Percentiles rank a stretch among this genome's conserved stretches.
phyloP scores from a whole-genome alignment of 2,329 filamentous ascomycete genomes.

The Blastomyces percursus region DNA sequence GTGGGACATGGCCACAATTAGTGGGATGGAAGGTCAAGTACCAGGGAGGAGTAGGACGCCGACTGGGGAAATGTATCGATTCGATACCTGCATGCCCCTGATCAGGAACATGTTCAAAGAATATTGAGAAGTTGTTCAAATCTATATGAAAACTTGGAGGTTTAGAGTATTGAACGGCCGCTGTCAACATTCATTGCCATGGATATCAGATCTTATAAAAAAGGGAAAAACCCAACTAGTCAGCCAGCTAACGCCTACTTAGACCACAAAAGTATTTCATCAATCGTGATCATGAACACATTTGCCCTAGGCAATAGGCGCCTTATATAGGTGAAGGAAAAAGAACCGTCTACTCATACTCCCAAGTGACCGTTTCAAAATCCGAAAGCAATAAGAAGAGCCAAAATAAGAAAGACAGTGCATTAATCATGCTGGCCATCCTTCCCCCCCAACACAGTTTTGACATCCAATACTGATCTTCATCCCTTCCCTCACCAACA shows the following conservation, averaged over 20 bases:
- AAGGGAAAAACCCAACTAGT: neutral
- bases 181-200: too few relatives aligned
- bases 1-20: too few relatives aligned
- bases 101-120: conserved; percentile 15
- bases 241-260: neutral
- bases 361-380: neutral
- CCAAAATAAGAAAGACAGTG: neutral
- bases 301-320: neutral
- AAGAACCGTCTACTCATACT: neutral
- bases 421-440: conserved; percentile 9
- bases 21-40: conserved; percentile 21
- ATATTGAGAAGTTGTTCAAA: too few relatives aligned
- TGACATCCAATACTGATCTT: conserved; percentile 29
- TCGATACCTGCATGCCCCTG: conserved; percentile 17
- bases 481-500: conserved; percentile 25
- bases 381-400: neutral
- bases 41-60: conserved; percentile 14
- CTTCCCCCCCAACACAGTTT: conserved; percentile 19
- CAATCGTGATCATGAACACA: neutral
- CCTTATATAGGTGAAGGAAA: neutral
- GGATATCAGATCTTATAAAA: neutral
- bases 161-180: too few relatives aligned
- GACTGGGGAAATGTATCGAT: conserved; percentile 19
- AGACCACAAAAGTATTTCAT: neutral
- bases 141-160: too few relatives aligned